These are phyloP conservation scores for Thyridium curvatum DNA, from an alignment of 2,329 filamentous ascomycete species.

Conservation along the genomic window DNA sequence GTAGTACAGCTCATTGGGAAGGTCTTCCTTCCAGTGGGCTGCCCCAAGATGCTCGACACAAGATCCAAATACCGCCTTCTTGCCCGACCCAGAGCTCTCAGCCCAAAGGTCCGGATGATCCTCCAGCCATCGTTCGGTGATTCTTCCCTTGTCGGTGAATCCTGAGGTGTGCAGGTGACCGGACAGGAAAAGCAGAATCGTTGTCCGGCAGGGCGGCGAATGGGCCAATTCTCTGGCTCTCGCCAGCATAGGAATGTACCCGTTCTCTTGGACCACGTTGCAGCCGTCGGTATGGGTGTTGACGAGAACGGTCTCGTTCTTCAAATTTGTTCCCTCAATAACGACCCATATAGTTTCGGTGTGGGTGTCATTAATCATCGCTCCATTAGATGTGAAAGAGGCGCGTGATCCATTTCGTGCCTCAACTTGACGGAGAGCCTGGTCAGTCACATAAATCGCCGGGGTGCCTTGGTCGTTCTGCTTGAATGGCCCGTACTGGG, in stretches of 20 bases:
- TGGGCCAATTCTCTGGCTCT: background rate
- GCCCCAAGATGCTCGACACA: constrained; percentile 2
- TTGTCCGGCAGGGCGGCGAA: background rate
- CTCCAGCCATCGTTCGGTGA: background rate
- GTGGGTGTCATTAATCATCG: background rate
- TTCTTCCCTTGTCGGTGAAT: background rate
- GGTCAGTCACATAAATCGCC: background rate
- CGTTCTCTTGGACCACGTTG: constrained; percentile 2
- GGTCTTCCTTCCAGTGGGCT: background rate
- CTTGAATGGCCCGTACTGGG: constrained; percentile 2
- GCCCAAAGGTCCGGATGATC: constrained; percentile 1
- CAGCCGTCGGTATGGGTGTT: constrained; percentile 2
- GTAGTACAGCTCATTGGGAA: background rate
- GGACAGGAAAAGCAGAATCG: background rate
- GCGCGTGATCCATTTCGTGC: background rate
- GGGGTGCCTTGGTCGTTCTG: background rate
- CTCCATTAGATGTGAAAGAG: background rate
- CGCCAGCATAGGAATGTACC: background rate
- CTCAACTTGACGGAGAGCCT: background rate
- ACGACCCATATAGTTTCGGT: constrained; percentile 1
- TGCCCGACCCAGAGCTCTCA: background rate
- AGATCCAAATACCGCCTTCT: background rate
- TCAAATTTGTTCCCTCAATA: background rate
- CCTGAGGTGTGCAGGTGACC: constrained; percentile 1
- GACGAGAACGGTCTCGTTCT: background rate